Percentiles rank a stretch among this genome's conserved stretches.
phyloP scores from a whole-genome alignment of 495 filamentous ascomycete genomes.

The Amphirosellinia nigrospora region DNA sequence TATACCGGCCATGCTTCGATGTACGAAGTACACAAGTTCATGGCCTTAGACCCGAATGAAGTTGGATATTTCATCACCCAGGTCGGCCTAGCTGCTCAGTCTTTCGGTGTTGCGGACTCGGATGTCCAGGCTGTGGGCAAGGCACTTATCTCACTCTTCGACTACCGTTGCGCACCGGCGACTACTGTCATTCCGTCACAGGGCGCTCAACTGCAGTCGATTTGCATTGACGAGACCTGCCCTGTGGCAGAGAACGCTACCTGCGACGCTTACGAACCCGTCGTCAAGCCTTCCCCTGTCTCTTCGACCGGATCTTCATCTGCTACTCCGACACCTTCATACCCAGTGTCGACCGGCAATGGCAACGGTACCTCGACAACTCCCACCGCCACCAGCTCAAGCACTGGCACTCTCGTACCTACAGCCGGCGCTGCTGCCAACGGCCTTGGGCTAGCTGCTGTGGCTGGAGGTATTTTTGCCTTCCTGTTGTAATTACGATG shows the following conservation, averaged over 20 bases:
- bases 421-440: slow-evolving; percentile 19
- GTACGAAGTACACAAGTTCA: slow-evolving; percentile 63
- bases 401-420: slow-evolving; percentile 15
- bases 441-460: slow-evolving; percentile 32
- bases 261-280: slow-evolving; percentile 35
- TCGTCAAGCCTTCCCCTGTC: slow-evolving; percentile 24
- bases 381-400: not conserved
- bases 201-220: slow-evolving; percentile 50
- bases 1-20: slow-evolving; percentile 52
- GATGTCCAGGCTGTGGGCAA: slow-evolving; percentile 49
- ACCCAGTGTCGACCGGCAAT: not conserved
- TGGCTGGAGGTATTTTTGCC: slow-evolving; percentile 33
- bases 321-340: slow-evolving; percentile 1
- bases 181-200: slow-evolving; percentile 35
- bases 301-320: slow-evolving; percentile 6
- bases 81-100: slow-evolving; percentile 53
- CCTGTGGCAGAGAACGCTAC: slow-evolving; percentile 44
- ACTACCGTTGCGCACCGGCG: slow-evolving; percentile 49
- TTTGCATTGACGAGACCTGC: slow-evolving; percentile 50
- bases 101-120: slow-evolving; percentile 55
- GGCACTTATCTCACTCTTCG: slow-evolving; percentile 52
- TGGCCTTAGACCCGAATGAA: slow-evolving; percentile 56
- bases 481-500: slow-evolving; percentile 26
- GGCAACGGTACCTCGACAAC: not conserved
- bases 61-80: slow-evolving; percentile 62